phyloP scores from a whole-genome alignment of 306 rosid genomes.

The Trichosanthes truncata region DNA sequence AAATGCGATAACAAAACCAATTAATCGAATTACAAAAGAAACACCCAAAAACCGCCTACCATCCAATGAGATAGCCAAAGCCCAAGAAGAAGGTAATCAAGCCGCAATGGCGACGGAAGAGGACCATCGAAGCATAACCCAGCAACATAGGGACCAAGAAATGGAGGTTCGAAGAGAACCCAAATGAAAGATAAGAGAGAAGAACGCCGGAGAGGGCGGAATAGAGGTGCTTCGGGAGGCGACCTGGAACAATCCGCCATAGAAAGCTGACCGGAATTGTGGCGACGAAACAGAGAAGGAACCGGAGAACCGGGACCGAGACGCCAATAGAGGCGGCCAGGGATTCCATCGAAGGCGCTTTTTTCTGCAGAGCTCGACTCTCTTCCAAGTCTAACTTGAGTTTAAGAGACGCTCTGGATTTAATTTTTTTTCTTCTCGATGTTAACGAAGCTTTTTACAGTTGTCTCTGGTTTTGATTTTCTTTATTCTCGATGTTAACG shows the following conservation, averaged over 20 bases:
- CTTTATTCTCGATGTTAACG: background rate
- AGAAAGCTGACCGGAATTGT: slow-evolving; percentile 75
- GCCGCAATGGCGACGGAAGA: slow-evolving; percentile 61
- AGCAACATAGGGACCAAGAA: slow-evolving; percentile 64
- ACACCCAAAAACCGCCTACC: slow-evolving; percentile 21
- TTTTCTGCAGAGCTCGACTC: background rate
- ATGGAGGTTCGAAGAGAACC: slow-evolving; percentile 82
- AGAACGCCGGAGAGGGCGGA: slow-evolving; percentile 51
- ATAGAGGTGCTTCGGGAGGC: slow-evolving; percentile 58
- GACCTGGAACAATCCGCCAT: slow-evolving; percentile 60
- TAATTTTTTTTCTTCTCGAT: background rate
- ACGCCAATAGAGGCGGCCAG: slow-evolving; percentile 77
- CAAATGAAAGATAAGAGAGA: slow-evolving; percentile 79
- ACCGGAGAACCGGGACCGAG: slow-evolving; percentile 73
- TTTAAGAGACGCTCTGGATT: background rate
- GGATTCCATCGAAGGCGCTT: slow-evolving; percentile 53
- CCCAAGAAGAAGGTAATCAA: slow-evolving; percentile 61
- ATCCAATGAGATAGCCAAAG: slow-evolving; percentile 82
- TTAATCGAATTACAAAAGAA: background rate
- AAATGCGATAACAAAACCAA: background rate
- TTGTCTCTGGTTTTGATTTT: background rate
- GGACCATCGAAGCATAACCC: slow-evolving; percentile 77
- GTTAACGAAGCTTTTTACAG: background rate
- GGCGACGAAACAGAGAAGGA: slow-evolving; percentile 76
- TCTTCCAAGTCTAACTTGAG: background rate